phyloP scores from a whole-genome alignment of 1,139 yeast genomes.

The Kodamaea sp. region DNA sequence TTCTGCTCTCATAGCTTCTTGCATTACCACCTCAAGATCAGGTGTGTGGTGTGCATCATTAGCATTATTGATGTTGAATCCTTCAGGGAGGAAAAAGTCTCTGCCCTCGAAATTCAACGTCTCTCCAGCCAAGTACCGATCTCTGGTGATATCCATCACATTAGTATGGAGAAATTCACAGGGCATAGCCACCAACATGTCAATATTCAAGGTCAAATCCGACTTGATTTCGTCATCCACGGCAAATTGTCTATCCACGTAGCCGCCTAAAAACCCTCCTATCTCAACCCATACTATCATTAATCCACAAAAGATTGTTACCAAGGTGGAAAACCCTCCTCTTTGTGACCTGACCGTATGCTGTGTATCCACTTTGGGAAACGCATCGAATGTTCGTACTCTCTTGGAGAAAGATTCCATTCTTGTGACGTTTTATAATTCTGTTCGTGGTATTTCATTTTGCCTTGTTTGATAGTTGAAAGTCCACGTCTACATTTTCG shows the following conservation, averaged over 20 bases:
- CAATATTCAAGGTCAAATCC: slow-evolving; percentile 71
- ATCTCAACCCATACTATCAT: slow-evolving; percentile 83
- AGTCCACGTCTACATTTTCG: slow-evolving; percentile 1
- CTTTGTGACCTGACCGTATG: slow-evolving; percentile 73
- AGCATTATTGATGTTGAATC: slow-evolving; percentile 43
- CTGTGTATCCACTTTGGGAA: slow-evolving; percentile 77
- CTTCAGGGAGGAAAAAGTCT: slow-evolving; percentile 53
- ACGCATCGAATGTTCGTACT: slow-evolving; percentile 80
- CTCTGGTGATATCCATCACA: slow-evolving; percentile 76
- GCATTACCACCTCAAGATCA: slow-evolving; percentile 64
- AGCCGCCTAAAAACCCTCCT: slow-evolving; percentile 85
- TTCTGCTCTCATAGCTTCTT: slow-evolving; percentile 65
- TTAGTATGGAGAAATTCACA: slow-evolving; percentile 76
- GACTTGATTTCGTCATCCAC: slow-evolving; percentile 68
- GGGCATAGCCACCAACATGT: slow-evolving; percentile 80
- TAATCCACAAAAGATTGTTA: slow-evolving; percentile 60
- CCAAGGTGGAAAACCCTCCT: slow-evolving; percentile 75
- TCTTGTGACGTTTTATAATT: no score
- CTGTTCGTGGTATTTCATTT: no score
- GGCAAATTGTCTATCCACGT: slow-evolving; percentile 71
- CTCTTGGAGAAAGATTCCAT: slow-evolving; percentile 41
- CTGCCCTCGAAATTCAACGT: slow-evolving; percentile 67
- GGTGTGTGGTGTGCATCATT: slow-evolving; percentile 58
- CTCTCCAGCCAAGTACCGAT: slow-evolving; percentile 76
- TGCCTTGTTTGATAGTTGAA: no score